phyloP scores from a whole-genome alignment of 169 alveolate species.

The Cardiosporidium cionae region DNA sequence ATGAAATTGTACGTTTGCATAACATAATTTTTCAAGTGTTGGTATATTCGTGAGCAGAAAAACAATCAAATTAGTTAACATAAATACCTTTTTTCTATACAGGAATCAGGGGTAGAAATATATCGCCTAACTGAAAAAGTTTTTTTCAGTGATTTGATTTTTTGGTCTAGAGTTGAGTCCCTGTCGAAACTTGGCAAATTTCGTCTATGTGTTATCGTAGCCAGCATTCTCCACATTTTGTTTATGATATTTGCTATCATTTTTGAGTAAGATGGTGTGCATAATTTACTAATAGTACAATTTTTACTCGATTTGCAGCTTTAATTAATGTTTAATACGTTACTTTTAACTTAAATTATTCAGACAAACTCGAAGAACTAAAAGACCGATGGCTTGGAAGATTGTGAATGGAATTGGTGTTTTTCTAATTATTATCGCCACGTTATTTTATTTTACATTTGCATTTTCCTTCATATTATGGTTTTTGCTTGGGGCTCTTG shows the following conservation, averaged over 20 bases:
- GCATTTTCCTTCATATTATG: constrained; percentile 36
- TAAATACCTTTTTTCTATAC: background rate
- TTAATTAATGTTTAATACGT: too few relatives aligned
- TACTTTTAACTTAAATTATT: too few relatives aligned
- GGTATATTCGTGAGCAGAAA: too few relatives aligned
- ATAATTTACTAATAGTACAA: background rate
- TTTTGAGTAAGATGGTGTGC: constrained; percentile 7
- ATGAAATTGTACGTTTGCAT: too few relatives aligned
- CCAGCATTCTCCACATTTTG: background rate
- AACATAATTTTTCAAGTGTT: too few relatives aligned
- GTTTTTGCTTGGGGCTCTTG: constrained; percentile 45
- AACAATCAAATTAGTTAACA: background rate
- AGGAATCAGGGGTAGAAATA: background rate
- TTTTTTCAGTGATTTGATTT: constrained; percentile 4
- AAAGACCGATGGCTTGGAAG: too few relatives aligned
- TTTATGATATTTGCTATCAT: constrained; percentile 20
- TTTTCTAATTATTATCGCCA: too few relatives aligned
- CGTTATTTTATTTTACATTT: constrained; percentile 26
- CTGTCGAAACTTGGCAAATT: background rate
- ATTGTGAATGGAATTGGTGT: too few relatives aligned
- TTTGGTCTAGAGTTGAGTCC: background rate
- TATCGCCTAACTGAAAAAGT: background rate
- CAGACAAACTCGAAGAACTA: too few relatives aligned
- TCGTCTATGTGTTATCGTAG: background rate
- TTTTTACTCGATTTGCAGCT: background rate